Percentiles rank a stretch among this genome's conserved stretches.
Conservation (phyloP, 768 basidiomycete species). For the Porpolomopsis calyptriformis region DNA sequence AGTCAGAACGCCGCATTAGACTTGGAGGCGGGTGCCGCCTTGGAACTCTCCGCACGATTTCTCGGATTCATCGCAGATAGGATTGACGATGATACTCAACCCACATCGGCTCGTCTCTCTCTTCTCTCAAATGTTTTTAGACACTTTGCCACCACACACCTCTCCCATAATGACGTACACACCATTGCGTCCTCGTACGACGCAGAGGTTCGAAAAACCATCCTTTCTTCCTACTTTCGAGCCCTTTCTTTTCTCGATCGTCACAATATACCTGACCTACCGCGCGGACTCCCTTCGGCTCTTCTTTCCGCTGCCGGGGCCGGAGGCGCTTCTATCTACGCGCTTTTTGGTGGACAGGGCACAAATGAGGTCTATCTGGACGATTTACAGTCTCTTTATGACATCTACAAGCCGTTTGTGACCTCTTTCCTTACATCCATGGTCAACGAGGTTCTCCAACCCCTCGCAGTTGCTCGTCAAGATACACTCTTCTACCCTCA, state of each 20-base stretch:
- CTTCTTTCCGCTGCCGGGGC: slow-evolving; percentile 52
- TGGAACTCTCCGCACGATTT: slow-evolving; percentile 78
- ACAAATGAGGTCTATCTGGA: slow-evolving; percentile 98
- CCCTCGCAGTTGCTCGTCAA: slow-evolving; percentile 53
- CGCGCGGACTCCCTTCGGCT: slow-evolving; percentile 51
- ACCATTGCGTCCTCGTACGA: slow-evolving; percentile 67
- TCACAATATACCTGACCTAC: slow-evolving; percentile 42
- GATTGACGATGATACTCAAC: slow-evolving; percentile 45
- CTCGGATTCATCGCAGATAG: slow-evolving; percentile 63
- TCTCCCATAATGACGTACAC: slow-evolving; percentile 69
- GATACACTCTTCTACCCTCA: slow-evolving; percentile 54
- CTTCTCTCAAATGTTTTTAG: slow-evolving; percentile 68
- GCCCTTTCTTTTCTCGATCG: slow-evolving; percentile 63
- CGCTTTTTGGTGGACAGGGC: slow-evolving; percentile 95
- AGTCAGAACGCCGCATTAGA: slow-evolving; percentile 42
- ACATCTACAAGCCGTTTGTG: slow-evolving; percentile 86
- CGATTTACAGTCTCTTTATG: slow-evolving; percentile 84
- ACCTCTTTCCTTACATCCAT: slow-evolving; percentile 54
- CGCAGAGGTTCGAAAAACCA: slow-evolving; percentile 60
- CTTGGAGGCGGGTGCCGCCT: slow-evolving; percentile 48
- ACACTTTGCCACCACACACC: slow-evolving; percentile 69
- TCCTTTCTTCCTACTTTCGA: slow-evolving; percentile 70
- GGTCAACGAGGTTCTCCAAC: slow-evolving; percentile 55
- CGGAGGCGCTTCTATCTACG: slow-evolving; percentile 72
- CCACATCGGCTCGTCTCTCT: slow-evolving; percentile 40